Evolutionary conservation across 306 rosid species (phyloP).

Genomic region (Vicia faba): DNA sequence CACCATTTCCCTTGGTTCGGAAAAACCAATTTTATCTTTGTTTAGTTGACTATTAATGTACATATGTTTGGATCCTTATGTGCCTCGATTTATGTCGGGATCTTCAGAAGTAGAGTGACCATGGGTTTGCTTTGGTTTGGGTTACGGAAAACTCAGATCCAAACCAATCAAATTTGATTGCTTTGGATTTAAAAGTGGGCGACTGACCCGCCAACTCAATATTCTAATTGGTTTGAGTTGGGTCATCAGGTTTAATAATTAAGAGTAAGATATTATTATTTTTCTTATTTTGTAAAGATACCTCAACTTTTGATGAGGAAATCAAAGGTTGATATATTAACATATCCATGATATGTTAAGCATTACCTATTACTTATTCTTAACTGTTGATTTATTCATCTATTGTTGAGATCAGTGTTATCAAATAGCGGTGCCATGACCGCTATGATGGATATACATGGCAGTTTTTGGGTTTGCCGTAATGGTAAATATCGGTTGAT

Average conservation of each 20-base stretch:
- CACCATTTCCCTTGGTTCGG: constrained; percentile 14
- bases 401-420: not conserved
- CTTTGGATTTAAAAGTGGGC: not conserved
- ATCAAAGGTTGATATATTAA: not conserved
- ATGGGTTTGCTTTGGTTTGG: not conserved
- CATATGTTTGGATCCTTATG: not conserved
- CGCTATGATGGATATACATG: too few species aligned
- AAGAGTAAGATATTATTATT: not conserved
- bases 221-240: not conserved
- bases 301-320: not conserved
- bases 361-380: not conserved
- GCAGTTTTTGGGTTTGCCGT: too few species aligned
- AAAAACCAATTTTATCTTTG: constrained; percentile 12
- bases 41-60: not conserved
- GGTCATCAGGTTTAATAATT: not conserved
- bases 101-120: not conserved
- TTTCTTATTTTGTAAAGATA: not conserved
- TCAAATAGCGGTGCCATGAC: too few species aligned
- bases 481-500: too few species aligned
- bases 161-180: not conserved
- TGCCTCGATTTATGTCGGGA: not conserved
- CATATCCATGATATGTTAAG: not conserved
- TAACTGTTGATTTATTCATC: not conserved
- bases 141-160: not conserved
- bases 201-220: not conserved